These are phyloP conservation scores for Hypoxylon sp. DNA, from an alignment of 2,329 filamentous ascomycete species.

Conservation along the genomic window DNA sequence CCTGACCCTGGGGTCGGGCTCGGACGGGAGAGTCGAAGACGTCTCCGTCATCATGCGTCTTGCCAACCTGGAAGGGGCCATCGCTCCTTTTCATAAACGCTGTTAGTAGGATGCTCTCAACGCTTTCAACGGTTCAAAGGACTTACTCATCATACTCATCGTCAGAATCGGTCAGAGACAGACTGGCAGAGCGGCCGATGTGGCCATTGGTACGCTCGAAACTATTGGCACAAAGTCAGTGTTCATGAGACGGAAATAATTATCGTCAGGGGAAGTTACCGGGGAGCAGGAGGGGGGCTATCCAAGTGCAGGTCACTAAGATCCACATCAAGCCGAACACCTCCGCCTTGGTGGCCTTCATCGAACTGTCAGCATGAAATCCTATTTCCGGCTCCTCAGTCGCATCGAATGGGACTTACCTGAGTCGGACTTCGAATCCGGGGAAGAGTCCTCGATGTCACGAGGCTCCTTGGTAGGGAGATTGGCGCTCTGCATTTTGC, in stretches of 20 bases:
- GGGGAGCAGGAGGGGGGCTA: too few relatives aligned
- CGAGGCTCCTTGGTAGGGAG: not conserved
- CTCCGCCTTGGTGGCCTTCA: too few relatives aligned
- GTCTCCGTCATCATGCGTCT: constrained; percentile 28
- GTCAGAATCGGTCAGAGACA: too few relatives aligned
- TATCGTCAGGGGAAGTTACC: too few relatives aligned
- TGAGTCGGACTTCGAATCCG: constrained; percentile 30
- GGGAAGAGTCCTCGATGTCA: constrained; percentile 3
- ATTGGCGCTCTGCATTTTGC: constrained; percentile 22
- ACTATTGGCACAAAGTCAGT: constrained; percentile 11
- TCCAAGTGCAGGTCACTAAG: constrained; percentile 14
- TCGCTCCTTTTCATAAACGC: constrained; percentile 8
- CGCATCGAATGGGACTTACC: too few relatives aligned
- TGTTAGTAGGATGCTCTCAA: constrained; percentile 6
- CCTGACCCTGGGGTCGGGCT: not conserved
- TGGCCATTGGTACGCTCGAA: constrained; percentile 2
- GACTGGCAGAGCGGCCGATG: too few relatives aligned
- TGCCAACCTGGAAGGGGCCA: constrained; percentile 28
- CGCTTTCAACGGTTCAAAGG: not conserved
- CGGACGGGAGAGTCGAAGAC: constrained; percentile 26
- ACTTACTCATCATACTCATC: constrained; percentile 25
- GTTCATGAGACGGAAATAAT: not conserved
- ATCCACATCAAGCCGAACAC: constrained; percentile 19
- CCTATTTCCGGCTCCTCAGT: too few relatives aligned
- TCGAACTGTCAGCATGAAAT: too few relatives aligned